phyloP scores from a whole-genome alignment of 371 early-diverging fungal species.

The Homolaphlyctis polyrhiza region DNA sequence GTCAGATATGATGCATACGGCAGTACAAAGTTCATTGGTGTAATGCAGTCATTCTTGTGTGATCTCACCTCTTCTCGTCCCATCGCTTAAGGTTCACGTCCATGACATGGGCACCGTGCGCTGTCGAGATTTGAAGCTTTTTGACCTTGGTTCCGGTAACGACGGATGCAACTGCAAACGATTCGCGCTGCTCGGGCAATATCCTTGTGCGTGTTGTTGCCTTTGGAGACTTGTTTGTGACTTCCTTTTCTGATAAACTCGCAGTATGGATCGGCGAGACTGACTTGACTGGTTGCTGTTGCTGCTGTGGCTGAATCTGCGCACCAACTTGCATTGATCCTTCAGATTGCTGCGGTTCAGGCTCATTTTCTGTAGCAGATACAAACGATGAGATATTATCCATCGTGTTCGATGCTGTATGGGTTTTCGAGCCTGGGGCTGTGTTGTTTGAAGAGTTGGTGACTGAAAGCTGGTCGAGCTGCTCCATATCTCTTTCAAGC shows the following conservation, averaged over 20 bases:
- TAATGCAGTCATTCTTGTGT: background rate
- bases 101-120: background rate
- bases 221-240: too few relatives aligned
- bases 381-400: too few relatives aligned
- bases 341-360: too few relatives aligned
- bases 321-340: too few relatives aligned
- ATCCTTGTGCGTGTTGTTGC: background rate
- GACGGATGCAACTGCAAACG: background rate
- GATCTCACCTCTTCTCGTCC: background rate
- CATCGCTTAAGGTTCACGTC: slow-evolving; percentile 1
- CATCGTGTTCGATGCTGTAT: too few relatives aligned
- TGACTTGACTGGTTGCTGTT: background rate
- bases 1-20: background rate
- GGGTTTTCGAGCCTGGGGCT: too few relatives aligned
- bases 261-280: background rate
- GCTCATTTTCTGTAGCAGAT: too few relatives aligned
- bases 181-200: background rate
- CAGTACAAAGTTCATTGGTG: background rate
- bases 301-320: background rate
- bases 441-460: too few relatives aligned
- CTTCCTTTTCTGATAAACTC: too few relatives aligned
- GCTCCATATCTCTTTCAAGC: too few relatives aligned
- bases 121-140: slow-evolving; percentile 1
- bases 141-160: background rate
- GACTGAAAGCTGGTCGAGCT: too few relatives aligned